These are phyloP conservation scores for Fusarium sp. DNA, from an alignment of 2,329 filamentous ascomycete species.

Conservation along the genomic window DNA sequence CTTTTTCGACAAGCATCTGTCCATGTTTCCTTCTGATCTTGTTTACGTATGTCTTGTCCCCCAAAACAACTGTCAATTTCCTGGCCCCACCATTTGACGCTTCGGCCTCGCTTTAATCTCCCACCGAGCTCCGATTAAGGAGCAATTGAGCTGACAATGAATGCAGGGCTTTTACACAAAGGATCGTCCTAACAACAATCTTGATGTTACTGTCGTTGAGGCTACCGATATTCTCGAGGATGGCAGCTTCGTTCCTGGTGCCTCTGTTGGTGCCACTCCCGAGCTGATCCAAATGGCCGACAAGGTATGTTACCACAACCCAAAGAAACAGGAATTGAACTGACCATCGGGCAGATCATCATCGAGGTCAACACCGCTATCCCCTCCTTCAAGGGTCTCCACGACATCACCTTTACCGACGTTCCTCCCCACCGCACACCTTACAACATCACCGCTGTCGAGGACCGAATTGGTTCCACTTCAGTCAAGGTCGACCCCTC, in stretches of 20 bases:
- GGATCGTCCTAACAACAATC: constrained; percentile 76
- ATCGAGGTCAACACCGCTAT: constrained; percentile 91
- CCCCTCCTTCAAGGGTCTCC: constrained; percentile 86
- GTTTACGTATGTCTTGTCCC: constrained; percentile 71
- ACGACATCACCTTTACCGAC: constrained; percentile 92
- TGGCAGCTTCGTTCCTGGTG: constrained; percentile 88
- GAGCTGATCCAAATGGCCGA: constrained; percentile 92
- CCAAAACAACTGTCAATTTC: neutral
- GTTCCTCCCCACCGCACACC: constrained; percentile 84
- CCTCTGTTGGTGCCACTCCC: constrained; percentile 85
- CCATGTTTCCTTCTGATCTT: constrained; percentile 90
- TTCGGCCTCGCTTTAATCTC: constrained; percentile 38
- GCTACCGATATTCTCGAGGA: constrained; percentile 89
- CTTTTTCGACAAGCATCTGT: constrained; percentile 94
- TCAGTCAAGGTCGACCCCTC: constrained; percentile 88
- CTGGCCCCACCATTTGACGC: constrained; percentile 26
- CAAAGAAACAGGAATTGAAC: neutral
- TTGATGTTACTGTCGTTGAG: constrained; percentile 88
- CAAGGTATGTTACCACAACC: constrained; percentile 63
- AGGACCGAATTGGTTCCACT: constrained; percentile 86
- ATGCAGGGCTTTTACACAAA: constrained; percentile 82
- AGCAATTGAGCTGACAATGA: constrained; percentile 28
- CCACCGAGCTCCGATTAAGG: constrained; percentile 23
- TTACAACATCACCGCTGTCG: constrained; percentile 84
- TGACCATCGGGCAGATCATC: constrained; percentile 67